Percentiles rank a stretch among this genome's conserved stretches.
phyloP scores from a whole-genome alignment of 2,329 filamentous ascomycete genomes.

The Aplosporella prunicola region DNA sequence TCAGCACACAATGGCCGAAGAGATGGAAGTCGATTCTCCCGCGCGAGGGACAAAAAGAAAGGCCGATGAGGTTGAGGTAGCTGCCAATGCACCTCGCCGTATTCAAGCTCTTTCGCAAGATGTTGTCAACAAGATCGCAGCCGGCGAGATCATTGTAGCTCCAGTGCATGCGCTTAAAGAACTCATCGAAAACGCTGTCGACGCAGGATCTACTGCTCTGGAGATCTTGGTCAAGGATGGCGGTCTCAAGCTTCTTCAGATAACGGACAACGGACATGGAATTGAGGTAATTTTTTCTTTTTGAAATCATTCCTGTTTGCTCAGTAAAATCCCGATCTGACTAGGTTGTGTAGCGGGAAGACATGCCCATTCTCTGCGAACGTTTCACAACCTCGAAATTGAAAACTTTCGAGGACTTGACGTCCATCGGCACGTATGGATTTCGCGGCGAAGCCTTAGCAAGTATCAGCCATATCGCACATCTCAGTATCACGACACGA shows the following conservation, averaged over 20 bases:
- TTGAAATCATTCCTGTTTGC: neutral
- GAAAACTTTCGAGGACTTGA: constrained; percentile 83
- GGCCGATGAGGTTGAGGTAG: constrained; percentile 15
- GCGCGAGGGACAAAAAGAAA: constrained; percentile 28
- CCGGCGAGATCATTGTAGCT: constrained; percentile 95
- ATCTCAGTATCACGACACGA: constrained; percentile 89
- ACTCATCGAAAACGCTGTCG: constrained; percentile 91
- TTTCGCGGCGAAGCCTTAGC: constrained; percentile 93
- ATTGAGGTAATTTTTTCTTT: constrained; percentile 61
- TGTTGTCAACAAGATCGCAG: constrained; percentile 97
- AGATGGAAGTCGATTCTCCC: constrained; percentile 20
- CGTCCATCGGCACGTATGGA: constrained; percentile 88
- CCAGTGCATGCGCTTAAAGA: constrained; percentile 95
- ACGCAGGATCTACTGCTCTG: constrained; percentile 86
- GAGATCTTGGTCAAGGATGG: constrained; percentile 93
- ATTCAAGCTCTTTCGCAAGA: constrained; percentile 76
- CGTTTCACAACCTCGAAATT: constrained; percentile 96
- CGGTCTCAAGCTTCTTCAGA: constrained; percentile 87
- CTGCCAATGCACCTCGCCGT: constrained; percentile 25
- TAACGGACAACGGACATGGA: constrained; percentile 93
- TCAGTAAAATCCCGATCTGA: neutral
- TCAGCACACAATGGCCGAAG: constrained; percentile 25
- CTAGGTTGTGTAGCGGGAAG: constrained; percentile 58
- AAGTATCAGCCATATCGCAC: constrained; percentile 97
- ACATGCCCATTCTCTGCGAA: constrained; percentile 84